Percentiles rank a stretch among this genome's conserved stretches.
Conservation (phyloP, 2,329 filamentous ascomycete genomes). For the Corynespora cassiicola region DNA sequence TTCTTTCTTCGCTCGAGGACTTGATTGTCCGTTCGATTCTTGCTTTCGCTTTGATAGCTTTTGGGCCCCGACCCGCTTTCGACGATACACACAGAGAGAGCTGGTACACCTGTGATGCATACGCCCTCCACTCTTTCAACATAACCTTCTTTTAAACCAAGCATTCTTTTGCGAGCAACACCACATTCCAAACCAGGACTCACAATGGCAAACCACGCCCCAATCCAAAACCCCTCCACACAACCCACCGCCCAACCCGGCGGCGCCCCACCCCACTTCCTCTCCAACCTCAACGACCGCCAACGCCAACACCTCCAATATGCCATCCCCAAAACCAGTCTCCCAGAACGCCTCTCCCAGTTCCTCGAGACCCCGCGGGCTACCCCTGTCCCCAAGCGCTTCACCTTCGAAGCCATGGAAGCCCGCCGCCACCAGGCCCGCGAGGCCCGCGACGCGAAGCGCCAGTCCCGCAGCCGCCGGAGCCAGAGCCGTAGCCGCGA, state of each 20-base stretch:
- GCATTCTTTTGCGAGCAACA: too few relatives aligned
- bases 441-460: too few relatives aligned
- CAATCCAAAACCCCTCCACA: background rate
- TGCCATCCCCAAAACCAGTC: constrained; percentile 13
- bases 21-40: too few relatives aligned
- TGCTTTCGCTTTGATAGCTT: too few relatives aligned
- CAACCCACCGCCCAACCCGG: background rate
- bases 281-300: constrained; percentile 17
- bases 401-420: constrained; percentile 23
- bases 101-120: too few relatives aligned
- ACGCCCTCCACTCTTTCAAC: too few relatives aligned
- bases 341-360: constrained; percentile 21
- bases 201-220: constrained; percentile 6
- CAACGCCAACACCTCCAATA: constrained; percentile 25
- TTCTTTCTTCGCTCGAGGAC: too few relatives aligned
- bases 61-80: too few relatives aligned
- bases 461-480: too few relatives aligned
- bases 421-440: constrained; percentile 1
- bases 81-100: too few relatives aligned
- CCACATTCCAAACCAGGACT: constrained; percentile 1
- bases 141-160: too few relatives aligned
- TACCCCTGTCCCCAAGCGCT: constrained; percentile 25
- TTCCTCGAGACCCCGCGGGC: constrained; percentile 22
- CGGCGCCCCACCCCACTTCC: constrained; percentile 21
- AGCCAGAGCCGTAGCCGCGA: too few relatives aligned